Evolutionary conservation across 495 filamentous ascomycete species (phyloP).

Genomic region (Cladorrhinum samala): DNA sequence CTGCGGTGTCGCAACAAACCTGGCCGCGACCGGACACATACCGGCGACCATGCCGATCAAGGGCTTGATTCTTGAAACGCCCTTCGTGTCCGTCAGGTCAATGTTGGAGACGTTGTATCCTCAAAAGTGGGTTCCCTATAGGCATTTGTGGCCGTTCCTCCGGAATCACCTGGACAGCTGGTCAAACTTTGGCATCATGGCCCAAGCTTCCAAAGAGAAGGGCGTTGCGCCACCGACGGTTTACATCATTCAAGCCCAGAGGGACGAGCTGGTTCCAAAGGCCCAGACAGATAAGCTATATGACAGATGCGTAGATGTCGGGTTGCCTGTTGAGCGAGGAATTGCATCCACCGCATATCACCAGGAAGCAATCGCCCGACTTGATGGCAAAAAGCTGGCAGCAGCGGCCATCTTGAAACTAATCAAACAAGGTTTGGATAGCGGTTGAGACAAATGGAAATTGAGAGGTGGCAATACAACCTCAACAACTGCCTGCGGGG

Average conservation of each 20-base stretch:
- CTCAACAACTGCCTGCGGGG: not conserved
- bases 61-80: slow-evolving; percentile 67
- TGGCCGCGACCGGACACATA: slow-evolving; percentile 26
- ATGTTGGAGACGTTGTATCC: slow-evolving; percentile 74
- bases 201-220: slow-evolving; percentile 15
- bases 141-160: slow-evolving; percentile 44
- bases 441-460: not conserved
- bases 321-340: slow-evolving; percentile 32
- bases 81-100: slow-evolving; percentile 63
- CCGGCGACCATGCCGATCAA: slow-evolving; percentile 19
- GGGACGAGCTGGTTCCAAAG: slow-evolving; percentile 63
- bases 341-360: slow-evolving; percentile 37
- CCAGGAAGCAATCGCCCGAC: slow-evolving; percentile 39
- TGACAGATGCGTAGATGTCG: slow-evolving; percentile 35
- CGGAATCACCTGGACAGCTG: slow-evolving; percentile 43
- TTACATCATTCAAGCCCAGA: slow-evolving; percentile 55
- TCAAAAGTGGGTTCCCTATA: slow-evolving; percentile 76
- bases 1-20: slow-evolving; percentile 50
- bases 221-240: slow-evolving; percentile 31
- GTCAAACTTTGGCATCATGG: slow-evolving; percentile 35
- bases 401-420: slow-evolving; percentile 28
- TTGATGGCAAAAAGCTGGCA: slow-evolving; percentile 36
- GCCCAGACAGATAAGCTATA: slow-evolving; percentile 49
- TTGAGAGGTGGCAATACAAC: slow-evolving; percentile 4
- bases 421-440: slow-evolving; percentile 12